A percentile compares a stretch with the other conserved stretches of the same genome.
These are phyloP conservation scores for Astraeus odoratus DNA, from an alignment of 768 basidiomycete genomes.

Conservation along the genomic window DNA sequence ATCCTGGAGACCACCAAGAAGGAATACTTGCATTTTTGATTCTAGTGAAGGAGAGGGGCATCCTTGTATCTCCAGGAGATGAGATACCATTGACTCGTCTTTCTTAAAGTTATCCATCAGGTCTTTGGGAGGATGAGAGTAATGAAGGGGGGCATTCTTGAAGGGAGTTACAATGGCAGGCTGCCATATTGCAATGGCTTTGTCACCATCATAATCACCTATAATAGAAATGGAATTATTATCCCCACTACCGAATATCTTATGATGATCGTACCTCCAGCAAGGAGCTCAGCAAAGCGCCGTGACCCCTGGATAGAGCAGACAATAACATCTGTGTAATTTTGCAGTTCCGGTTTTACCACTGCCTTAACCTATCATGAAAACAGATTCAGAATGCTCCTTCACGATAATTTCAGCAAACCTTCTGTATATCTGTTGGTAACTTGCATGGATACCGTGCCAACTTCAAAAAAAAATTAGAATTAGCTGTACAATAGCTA, in stretches of 20 bases:
- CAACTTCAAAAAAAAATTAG: slow-evolving; percentile 28
- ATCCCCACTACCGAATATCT: not conserved
- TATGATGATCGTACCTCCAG: slow-evolving; percentile 40
- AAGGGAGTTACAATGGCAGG: slow-evolving; percentile 49
- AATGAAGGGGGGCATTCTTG: slow-evolving; percentile 41
- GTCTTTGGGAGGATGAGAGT: slow-evolving; percentile 41
- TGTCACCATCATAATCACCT: slow-evolving; percentile 74
- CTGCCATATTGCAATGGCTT: slow-evolving; percentile 51
- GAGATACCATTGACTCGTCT: not conserved
- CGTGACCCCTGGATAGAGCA: slow-evolving; percentile 42
- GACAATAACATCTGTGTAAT: slow-evolving; percentile 52
- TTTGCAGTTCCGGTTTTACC: slow-evolving; percentile 38
- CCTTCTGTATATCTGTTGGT: slow-evolving; percentile 57
- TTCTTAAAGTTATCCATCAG: slow-evolving; percentile 34
- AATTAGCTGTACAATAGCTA: not conserved
- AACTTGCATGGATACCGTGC: slow-evolving; percentile 66
- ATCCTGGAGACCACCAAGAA: slow-evolving; percentile 45
- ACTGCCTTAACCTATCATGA: slow-evolving; percentile 50
- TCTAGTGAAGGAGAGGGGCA: slow-evolving; percentile 8
- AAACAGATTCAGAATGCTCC: not conserved
- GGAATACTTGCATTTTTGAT: slow-evolving; percentile 37
- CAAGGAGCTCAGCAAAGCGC: slow-evolving; percentile 54
- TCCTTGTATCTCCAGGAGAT: not conserved
- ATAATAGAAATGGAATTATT: not conserved
- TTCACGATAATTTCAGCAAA: not conserved